Base-by-base conservation (phyloP, 495 filamentous ascomycete genomes). In the Xylaria cubensis region DNA sequence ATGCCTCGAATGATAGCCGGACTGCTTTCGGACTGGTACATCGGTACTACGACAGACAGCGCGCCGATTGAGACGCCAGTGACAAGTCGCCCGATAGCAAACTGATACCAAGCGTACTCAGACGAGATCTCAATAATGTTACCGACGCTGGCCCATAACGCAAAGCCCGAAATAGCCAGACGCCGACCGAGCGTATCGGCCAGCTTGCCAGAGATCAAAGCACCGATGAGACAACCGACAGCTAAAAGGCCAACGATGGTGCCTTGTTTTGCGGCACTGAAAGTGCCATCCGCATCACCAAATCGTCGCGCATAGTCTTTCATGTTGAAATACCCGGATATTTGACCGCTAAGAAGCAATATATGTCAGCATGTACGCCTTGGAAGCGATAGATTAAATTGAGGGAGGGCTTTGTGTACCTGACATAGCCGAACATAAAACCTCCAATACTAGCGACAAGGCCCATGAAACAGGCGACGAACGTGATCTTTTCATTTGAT, bases 341-440 rank as follows among this genome's bases (percentile, higher is more conserved):
- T 85, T 21, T 86, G 83, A 80, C 82, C 79, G 67, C 79, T 81
- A 64, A 1, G 13, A 26, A 34, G 34, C 32, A 67, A 36, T 61
- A 61, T 12, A 26, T 26, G 26, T 61, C 55, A 69, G 55, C 50
- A 48, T 34, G 7, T 15, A 3, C 44, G n/a, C 1, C n/a, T 24
- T 48, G 17, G 32, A 51, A 29, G 4, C 17, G 24, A 34, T 48
- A 4, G 55, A 13, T 59, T 55, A 17, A 64, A 72, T 75, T 74
- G 21, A 77, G 79, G 53, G 80, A 73, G 64, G 77, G 74, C 32
- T 29, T 21, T 29, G 68, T 84, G 74, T 80, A 91, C 91, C 68
- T 92, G 65, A 84, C 90, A 79, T 93, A 93, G 72, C 92, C 92
- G 73, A 94, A 94, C 80, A 94, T 91, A 82, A 94, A 92, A 71